Percentiles rank a stretch among this genome's conserved stretches.
These are phyloP conservation scores for Termitomyces sp. DNA, from an alignment of 768 basidiomycete species.

Conservation along the genomic window DNA sequence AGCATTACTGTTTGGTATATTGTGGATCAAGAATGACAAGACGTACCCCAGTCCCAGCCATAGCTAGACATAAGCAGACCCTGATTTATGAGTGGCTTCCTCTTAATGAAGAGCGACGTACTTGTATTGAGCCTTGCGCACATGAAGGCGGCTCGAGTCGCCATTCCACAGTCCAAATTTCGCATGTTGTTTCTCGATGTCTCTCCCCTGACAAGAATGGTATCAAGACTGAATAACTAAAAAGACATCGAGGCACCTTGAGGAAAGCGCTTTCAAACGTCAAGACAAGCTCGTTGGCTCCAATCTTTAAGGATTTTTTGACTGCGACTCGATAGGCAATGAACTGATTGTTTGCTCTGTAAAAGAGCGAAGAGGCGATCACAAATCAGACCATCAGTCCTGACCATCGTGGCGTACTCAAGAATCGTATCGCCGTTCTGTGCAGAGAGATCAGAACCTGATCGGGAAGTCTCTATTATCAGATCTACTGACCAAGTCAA, in stretches of 20 bases:
- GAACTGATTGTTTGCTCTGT: constrained; percentile 81
- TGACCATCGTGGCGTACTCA: constrained; percentile 31
- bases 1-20: not conserved
- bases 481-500: constrained; percentile 51
- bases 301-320: constrained; percentile 47
- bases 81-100: not conserved
- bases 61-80: constrained; percentile 41
- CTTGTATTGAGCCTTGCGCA: constrained; percentile 93
- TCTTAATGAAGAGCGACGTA: constrained; percentile 29
- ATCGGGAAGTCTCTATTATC: not conserved
- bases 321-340: constrained; percentile 61
- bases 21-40: not conserved
- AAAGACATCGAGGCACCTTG: constrained; percentile 34
- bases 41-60: constrained; percentile 85
- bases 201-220: constrained; percentile 52
- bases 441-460: not conserved
- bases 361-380: not conserved
- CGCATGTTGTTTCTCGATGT: constrained; percentile 60
- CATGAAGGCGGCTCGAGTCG: constrained; percentile 83
- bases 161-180: constrained; percentile 82
- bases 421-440: constrained; percentile 76
- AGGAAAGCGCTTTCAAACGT: constrained; percentile 73
- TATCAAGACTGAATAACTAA: not conserved
- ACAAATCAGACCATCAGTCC: constrained; percentile 1
- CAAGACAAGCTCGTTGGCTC: constrained; percentile 63